Percentiles rank a stretch among this genome's conserved stretches.
Conservation (phyloP, 768 basidiomycete species). For the Psilocybe cubensis region DNA sequence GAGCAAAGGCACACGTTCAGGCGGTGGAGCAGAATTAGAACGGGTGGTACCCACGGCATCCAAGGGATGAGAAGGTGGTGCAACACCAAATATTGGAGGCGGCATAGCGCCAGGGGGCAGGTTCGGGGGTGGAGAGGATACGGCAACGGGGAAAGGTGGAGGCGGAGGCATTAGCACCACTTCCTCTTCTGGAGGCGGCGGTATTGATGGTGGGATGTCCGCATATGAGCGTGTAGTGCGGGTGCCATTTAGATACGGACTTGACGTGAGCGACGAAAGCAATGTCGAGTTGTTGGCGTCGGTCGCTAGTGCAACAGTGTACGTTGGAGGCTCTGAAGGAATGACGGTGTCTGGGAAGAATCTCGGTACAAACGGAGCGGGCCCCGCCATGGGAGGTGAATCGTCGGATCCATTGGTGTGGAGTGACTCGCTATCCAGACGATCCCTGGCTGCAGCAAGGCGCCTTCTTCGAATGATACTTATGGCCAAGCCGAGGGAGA, state of each 20-base stretch:
- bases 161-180: constrained; percentile 15
- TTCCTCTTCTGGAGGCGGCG: constrained; percentile 24
- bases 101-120: constrained; percentile 2
- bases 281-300: constrained; percentile 26
- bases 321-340: constrained; percentile 35
- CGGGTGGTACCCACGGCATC: constrained; percentile 21
- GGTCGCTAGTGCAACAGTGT: constrained; percentile 19
- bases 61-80: constrained; percentile 15
- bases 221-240: constrained; percentile 26
- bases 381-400: constrained; percentile 46
- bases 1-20: constrained; percentile 25
- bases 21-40: constrained; percentile 21
- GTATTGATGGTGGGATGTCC: constrained; percentile 31
- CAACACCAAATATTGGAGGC: constrained; percentile 4
- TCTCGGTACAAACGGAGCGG: constrained; percentile 54
- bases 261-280: constrained; percentile 19
- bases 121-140: constrained; percentile 2
- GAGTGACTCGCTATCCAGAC: constrained; percentile 32
- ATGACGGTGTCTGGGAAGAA: constrained; percentile 58
- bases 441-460: constrained; percentile 43
- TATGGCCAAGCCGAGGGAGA: constrained; percentile 51
- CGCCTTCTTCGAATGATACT: constrained; percentile 53
- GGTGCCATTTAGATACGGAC: constrained; percentile 3
- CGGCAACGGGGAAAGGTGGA: constrained; percentile 20
- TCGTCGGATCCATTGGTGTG: constrained; percentile 36